Conservation (phyloP, 2,329 filamentous ascomycete genomes). For the Penicillium occitanis region DNA sequence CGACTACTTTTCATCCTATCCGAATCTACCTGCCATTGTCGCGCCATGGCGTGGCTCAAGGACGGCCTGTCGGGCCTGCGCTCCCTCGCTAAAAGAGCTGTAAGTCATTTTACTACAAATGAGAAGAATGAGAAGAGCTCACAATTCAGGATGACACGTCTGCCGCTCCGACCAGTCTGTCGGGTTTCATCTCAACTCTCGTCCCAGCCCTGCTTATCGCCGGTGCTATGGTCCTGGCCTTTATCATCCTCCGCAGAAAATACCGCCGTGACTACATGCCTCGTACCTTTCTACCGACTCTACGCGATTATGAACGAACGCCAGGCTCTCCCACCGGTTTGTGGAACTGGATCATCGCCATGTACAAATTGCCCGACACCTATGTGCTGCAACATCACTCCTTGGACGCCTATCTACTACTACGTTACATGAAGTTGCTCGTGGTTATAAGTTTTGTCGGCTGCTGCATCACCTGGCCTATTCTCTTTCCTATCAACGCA, state of each 20-base stretch:
- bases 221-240: conserved; percentile 49
- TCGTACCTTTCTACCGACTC: conserved; percentile 54
- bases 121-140: not conserved
- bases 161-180: conserved; percentile 39
- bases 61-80: conserved; percentile 15
- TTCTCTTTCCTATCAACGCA: conserved; percentile 84
- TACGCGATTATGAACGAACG: conserved; percentile 57
- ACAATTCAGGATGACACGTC: not conserved
- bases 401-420: conserved; percentile 85
- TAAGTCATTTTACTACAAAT: not conserved
- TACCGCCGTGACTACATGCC: conserved; percentile 56
- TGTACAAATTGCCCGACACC: conserved; percentile 68
- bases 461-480: conserved; percentile 78
- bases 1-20: not conserved
- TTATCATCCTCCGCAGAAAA: conserved; percentile 52
- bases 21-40: not conserved
- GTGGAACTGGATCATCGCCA: conserved; percentile 66
- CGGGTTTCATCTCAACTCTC: conserved; percentile 52
- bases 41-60: conserved; percentile 18
- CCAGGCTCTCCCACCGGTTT: conserved; percentile 60
- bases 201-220: conserved; percentile 48
- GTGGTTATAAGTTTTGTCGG: conserved; percentile 80
- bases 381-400: conserved; percentile 88
- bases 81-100: conserved; percentile 11
- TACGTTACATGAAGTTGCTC: conserved; percentile 81